Percentiles rank a stretch among this genome's conserved stretches.
Conservation (phyloP, 202 grass and related monocot genomes). For the Digitaria exilis region DNA sequence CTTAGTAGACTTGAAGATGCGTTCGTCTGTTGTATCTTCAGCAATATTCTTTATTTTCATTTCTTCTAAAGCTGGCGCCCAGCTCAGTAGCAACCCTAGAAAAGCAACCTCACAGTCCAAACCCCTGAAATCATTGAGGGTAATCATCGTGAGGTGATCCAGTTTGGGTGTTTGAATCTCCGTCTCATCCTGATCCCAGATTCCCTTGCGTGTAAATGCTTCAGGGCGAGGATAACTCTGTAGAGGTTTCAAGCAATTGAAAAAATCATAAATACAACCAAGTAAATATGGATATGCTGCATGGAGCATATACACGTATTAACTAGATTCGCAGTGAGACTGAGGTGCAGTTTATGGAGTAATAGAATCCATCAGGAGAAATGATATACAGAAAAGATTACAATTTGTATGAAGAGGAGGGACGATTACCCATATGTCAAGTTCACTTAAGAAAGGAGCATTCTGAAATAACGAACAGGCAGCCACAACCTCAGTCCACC, state of each 20-base stretch:
- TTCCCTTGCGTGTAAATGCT: background rate
- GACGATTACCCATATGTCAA: constrained; percentile 4
- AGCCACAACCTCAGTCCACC: constrained; percentile 6
- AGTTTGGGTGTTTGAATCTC: background rate
- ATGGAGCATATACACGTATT: background rate
- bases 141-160: background rate
- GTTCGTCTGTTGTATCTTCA: background rate
- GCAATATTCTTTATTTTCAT: background rate
- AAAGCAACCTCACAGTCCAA: background rate
- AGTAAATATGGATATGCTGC: background rate
- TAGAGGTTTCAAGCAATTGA: background rate
- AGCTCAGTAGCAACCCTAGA: background rate
- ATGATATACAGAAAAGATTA: background rate
- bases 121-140: background rate
- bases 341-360: background rate
- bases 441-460: background rate
- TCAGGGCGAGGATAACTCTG: background rate
- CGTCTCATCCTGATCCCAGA: background rate
- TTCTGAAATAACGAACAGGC: constrained; percentile 14
- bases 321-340: background rate
- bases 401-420: background rate
- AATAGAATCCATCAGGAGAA: background rate
- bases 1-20: background rate
- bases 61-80: background rate
- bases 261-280: background rate